Evolutionary conservation across 2,329 filamentous ascomycete genomes (phyloP).

Genomic region (Fusarium transvaalense): DNA sequence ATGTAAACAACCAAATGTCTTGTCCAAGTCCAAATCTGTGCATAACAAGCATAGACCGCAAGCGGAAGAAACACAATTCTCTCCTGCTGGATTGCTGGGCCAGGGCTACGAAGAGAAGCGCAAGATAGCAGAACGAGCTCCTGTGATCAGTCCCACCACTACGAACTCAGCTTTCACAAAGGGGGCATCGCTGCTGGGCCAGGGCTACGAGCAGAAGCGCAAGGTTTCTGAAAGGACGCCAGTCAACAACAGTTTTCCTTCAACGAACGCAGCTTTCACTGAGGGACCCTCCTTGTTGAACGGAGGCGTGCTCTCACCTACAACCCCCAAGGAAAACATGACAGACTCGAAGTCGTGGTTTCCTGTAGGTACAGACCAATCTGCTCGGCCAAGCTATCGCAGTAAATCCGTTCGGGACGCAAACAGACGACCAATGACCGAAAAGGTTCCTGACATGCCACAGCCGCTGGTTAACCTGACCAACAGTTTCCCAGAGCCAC

Average conservation of each 20-base stretch:
- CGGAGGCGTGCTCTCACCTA: conserved; percentile 46
- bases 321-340: conserved; percentile 45
- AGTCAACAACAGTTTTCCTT: conserved; percentile 45
- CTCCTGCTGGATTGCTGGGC: conserved; percentile 64
- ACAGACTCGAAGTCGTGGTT: conserved; percentile 53
- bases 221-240: conserved; percentile 51
- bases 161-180: conserved; percentile 63
- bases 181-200: conserved; percentile 68
- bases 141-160: conserved; percentile 46
- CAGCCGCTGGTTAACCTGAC: conserved; percentile 77
- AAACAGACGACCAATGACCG: conserved; percentile 43
- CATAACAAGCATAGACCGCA: conserved; percentile 35
- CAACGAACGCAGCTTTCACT: conserved; percentile 60
- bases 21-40: conserved; percentile 48
- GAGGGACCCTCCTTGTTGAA: conserved; percentile 70
- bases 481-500: conserved; percentile 71
- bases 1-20: conserved; percentile 19
- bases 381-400: conserved; percentile 48
- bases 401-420: conserved; percentile 43
- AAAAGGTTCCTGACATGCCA: conserved; percentile 52
- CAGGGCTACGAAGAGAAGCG: conserved; percentile 61
- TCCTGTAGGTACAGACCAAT: conserved; percentile 55
- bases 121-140: conserved; percentile 51
- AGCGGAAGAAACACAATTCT: conserved; percentile 59
- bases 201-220: conserved; percentile 61